Percentiles rank a stretch among this genome's conserved stretches.
Conservation (phyloP, 2,329 filamentous ascomycete genomes). For the Fonsecaea nubica region DNA sequence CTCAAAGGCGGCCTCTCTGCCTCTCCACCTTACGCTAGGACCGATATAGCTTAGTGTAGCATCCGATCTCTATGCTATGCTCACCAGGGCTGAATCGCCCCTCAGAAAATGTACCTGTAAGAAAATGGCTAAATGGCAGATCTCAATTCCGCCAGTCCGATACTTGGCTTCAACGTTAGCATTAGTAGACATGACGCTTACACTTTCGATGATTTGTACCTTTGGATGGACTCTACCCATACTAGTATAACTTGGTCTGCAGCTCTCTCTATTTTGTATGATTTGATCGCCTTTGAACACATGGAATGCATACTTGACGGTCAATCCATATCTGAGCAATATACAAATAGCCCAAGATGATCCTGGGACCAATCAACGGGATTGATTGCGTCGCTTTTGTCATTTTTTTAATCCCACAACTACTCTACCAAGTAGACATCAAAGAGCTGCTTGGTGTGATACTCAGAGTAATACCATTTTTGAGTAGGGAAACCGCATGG, state of each 20-base stretch:
- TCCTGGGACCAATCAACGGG: constrained; percentile 75
- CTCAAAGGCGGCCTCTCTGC: neutral
- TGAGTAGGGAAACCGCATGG: constrained; percentile 60
- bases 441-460: constrained; percentile 61
- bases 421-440: constrained; percentile 71
- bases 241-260: neutral
- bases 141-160: neutral
- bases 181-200: neutral
- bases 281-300: neutral
- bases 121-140: neutral
- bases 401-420: constrained; percentile 72
- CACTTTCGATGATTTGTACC: neutral
- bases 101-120: neutral
- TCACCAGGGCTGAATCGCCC: neutral
- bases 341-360: constrained; percentile 59
- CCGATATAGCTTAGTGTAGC: constrained; percentile 12
- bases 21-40: constrained; percentile 17
- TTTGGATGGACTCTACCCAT: neutral
- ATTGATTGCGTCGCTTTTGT: constrained; percentile 78
- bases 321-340: neutral
- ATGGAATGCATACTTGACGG: neutral
- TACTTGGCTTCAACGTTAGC: constrained; percentile 1
- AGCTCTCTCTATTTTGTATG: neutral
- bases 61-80: neutral
- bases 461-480: constrained; percentile 70